Percentiles rank a stretch among this genome's conserved stretches.
Conservation (phyloP, 345 rosid species). For the Laguncularia racemosa region DNA sequence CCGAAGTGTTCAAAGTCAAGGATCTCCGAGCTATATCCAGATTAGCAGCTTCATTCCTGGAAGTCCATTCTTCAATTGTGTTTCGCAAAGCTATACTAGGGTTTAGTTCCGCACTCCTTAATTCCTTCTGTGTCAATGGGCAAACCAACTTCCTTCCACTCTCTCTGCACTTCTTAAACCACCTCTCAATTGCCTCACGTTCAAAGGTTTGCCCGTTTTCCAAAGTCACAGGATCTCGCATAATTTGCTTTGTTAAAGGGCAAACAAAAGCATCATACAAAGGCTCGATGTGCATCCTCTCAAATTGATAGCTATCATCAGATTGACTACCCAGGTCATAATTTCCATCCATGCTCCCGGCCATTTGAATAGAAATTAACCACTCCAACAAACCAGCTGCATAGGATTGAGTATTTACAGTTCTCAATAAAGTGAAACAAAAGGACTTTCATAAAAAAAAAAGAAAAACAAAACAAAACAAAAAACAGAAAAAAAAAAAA, state of each 20-base stretch:
- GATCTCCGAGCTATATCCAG: slow-evolving; percentile 78
- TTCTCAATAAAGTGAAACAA: neutral
- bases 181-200: slow-evolving; percentile 81
- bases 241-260: slow-evolving; percentile 85
- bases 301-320: slow-evolving; percentile 60
- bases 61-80: slow-evolving; percentile 94
- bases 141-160: slow-evolving; percentile 54
- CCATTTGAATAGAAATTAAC: slow-evolving; percentile 35
- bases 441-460: too few species aligned
- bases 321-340: slow-evolving; percentile 63
- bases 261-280: slow-evolving; percentile 85
- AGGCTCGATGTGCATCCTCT: slow-evolving; percentile 56
- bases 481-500: too few species aligned
- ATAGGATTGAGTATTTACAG: slow-evolving; percentile 3
- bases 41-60: slow-evolving; percentile 79
- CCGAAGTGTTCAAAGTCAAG: slow-evolving; percentile 49
- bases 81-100: slow-evolving; percentile 79
- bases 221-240: slow-evolving; percentile 78
- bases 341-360: slow-evolving; percentile 61
- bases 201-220: slow-evolving; percentile 91
- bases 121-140: slow-evolving; percentile 65
- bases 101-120: slow-evolving; percentile 53
- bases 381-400: slow-evolving; percentile 12
- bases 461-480: too few species aligned
- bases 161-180: slow-evolving; percentile 73